A percentile compares a stretch with the other conserved stretches of the same genome.
These are phyloP conservation scores for Leishmania lainsoni DNA, from an alignment of 208 protist species.

Conservation along the genomic window DNA sequence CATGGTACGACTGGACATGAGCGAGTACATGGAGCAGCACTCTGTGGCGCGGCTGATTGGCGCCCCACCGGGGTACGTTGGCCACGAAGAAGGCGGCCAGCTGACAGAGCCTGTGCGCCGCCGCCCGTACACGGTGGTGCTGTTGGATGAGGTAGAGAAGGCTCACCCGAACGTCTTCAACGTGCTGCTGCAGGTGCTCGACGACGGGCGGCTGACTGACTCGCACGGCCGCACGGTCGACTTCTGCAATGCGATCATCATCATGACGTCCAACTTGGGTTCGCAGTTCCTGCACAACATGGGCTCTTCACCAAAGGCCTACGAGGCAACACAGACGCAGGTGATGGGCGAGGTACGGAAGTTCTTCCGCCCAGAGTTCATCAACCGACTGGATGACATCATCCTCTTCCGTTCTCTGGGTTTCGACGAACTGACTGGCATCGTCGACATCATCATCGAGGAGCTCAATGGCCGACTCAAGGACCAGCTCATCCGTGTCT, in stretches of 20 bases:
- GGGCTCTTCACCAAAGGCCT: slow-evolving; percentile 43
- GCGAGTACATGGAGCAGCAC: slow-evolving; percentile 99
- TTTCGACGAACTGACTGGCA: slow-evolving; percentile 76
- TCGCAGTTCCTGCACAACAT: slow-evolving; percentile 76
- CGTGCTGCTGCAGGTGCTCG: slow-evolving; percentile 98
- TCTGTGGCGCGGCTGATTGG: slow-evolving; percentile 97
- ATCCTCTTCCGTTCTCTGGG: slow-evolving; percentile 96
- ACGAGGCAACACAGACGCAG: slow-evolving; percentile 46
- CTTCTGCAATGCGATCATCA: slow-evolving; percentile 98
- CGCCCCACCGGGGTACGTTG: slow-evolving; percentile 98
- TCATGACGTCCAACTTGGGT: slow-evolving; percentile 98
- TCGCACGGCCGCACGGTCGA: slow-evolving; percentile 96
- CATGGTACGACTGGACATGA: slow-evolving; percentile 99
- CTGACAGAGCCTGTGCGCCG: slow-evolving; percentile 98
- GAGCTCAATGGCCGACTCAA: slow-evolving; percentile 75
- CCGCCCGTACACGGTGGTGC: slow-evolving; percentile 96
- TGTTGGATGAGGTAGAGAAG: slow-evolving; percentile 99
- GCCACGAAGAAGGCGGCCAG: slow-evolving; percentile 98
- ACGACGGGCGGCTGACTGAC: slow-evolving; percentile 98
- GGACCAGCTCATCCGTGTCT: slow-evolving; percentile 61
- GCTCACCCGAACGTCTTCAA: slow-evolving; percentile 97
- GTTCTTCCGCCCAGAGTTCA: slow-evolving; percentile 97
- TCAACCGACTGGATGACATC: slow-evolving; percentile 99
- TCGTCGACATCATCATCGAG: slow-evolving; percentile 93
- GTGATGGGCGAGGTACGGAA: slow-evolving; percentile 91